Evolutionary conservation across 441 rosid genomes (phyloP).

Genomic region (Euphorbia celastroides): DNA sequence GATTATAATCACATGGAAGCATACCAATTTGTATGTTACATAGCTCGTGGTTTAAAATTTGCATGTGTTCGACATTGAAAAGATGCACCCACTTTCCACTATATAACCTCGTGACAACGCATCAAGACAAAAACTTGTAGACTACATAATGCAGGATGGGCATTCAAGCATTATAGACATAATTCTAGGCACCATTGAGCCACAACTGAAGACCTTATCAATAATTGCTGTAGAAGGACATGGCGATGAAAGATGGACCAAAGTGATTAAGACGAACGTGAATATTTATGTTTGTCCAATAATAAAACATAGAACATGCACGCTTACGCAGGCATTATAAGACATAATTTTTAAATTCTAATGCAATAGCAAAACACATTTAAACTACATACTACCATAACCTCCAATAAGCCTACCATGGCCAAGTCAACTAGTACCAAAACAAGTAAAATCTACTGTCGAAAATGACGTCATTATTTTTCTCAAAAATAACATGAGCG

Average conservation of each 20-base stretch:
- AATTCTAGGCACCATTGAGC: background rate
- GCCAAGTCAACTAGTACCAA: background rate
- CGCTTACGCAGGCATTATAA: background rate
- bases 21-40: background rate
- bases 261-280: background rate
- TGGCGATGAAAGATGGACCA: background rate
- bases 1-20: background rate
- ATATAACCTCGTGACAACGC: background rate
- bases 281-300: background rate
- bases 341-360: background rate
- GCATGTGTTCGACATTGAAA: background rate
- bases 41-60: too few species aligned
- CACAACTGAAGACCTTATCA: background rate
- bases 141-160: background rate
- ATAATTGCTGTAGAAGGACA: background rate
- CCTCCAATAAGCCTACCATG: background rate
- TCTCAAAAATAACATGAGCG: background rate
- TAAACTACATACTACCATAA: constrained; percentile 4
- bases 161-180: background rate
- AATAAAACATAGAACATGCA: background rate
- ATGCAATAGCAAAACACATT: background rate
- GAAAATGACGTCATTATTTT: background rate
- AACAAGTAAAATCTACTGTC: background rate
- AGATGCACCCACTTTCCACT: background rate
- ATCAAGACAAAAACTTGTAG: background rate